Conservation (phyloP, 768 basidiomycete genomes). For the Pleurotus salmoneostramineus region DNA sequence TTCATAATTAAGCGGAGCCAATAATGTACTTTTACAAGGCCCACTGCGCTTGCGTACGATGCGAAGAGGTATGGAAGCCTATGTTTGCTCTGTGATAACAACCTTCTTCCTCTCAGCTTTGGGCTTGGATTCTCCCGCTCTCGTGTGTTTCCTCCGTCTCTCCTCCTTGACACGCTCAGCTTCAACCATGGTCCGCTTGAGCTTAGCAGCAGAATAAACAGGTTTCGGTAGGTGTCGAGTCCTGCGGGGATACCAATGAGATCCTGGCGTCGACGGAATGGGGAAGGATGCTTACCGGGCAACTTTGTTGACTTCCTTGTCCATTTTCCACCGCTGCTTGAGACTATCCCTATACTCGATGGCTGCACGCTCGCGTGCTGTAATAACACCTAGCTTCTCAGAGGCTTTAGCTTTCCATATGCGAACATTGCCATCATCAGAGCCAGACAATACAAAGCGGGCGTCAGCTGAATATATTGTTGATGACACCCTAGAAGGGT, state of each 20-base stretch:
- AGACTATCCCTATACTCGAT: conserved; percentile 92
- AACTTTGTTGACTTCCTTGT: conserved; percentile 76
- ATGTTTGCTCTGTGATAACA: conserved; percentile 78
- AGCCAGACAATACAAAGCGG: conserved; percentile 85
- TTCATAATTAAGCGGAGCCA: too few relatives aligned
- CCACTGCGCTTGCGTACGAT: neutral
- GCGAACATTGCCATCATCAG: conserved; percentile 92
- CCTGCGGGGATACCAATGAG: conserved; percentile 28
- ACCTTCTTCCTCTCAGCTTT: conserved; percentile 89
- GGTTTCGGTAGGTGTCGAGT: conserved; percentile 84
- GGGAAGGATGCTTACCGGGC: conserved; percentile 53
- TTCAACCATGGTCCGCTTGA: conserved; percentile 93
- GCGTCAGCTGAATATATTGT: conserved; percentile 88
- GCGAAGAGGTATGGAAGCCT: conserved; percentile 3
- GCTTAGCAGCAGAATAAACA: conserved; percentile 82
- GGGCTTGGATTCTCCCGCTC: conserved; percentile 82
- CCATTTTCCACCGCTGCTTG: conserved; percentile 84
- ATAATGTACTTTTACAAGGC: too few relatives aligned
- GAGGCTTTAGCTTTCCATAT: conserved; percentile 94
- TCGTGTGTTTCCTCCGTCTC: conserved; percentile 83
- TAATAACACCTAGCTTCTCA: conserved; percentile 88
- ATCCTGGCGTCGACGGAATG: conserved; percentile 1
- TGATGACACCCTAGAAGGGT: conserved; percentile 68
- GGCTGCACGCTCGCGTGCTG: conserved; percentile 83
- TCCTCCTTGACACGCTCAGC: conserved; percentile 90